These are phyloP conservation scores for Houttuynia cordata DNA, from an alignment of 164 flowering plant species.

Conservation along the genomic window DNA sequence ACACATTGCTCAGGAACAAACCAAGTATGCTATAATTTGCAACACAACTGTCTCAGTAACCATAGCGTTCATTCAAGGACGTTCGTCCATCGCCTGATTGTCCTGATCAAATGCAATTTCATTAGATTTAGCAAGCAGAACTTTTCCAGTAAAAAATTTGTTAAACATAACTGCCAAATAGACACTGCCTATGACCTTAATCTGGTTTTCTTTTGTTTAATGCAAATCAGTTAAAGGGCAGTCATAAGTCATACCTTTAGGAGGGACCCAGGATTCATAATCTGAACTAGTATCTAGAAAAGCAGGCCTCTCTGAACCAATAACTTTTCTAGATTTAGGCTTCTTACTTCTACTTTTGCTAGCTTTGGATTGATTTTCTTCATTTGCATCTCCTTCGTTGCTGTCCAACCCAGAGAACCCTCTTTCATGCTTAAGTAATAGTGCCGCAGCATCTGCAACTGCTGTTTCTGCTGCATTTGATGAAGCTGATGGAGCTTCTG, in stretches of 20 bases:
- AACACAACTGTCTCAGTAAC: slow-evolving; percentile 35
- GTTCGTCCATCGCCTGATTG: slow-evolving; percentile 98
- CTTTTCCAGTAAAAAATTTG: too few species aligned
- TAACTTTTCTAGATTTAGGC: slow-evolving; percentile 43
- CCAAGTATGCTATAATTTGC: background rate
- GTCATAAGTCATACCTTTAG: slow-evolving; percentile 50
- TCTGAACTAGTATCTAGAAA: slow-evolving; percentile 41
- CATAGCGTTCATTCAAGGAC: slow-evolving; percentile 75
- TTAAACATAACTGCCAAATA: too few species aligned
- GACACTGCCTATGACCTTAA: background rate
- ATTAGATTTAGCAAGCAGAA: background rate
- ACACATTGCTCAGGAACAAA: too few species aligned
- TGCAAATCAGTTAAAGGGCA: background rate
- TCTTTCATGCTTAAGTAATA: slow-evolving; percentile 60
- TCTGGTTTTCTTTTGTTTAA: too few species aligned
- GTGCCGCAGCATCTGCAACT: slow-evolving; percentile 79
- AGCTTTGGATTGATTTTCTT: slow-evolving; percentile 2
- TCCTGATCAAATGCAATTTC: slow-evolving; percentile 34
- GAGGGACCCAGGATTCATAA: slow-evolving; percentile 83
- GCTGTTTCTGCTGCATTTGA: slow-evolving; percentile 24
- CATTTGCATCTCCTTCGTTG: slow-evolving; percentile 17
- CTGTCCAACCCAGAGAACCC: slow-evolving; percentile 39
- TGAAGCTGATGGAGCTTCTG: slow-evolving; percentile 20
- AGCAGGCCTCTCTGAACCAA: slow-evolving; percentile 82
- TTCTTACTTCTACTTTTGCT: slow-evolving; percentile 18